These are phyloP conservation scores for Aureobasidium sp. DNA, from an alignment of 2,329 filamentous ascomycete species.

Conservation along the genomic window DNA sequence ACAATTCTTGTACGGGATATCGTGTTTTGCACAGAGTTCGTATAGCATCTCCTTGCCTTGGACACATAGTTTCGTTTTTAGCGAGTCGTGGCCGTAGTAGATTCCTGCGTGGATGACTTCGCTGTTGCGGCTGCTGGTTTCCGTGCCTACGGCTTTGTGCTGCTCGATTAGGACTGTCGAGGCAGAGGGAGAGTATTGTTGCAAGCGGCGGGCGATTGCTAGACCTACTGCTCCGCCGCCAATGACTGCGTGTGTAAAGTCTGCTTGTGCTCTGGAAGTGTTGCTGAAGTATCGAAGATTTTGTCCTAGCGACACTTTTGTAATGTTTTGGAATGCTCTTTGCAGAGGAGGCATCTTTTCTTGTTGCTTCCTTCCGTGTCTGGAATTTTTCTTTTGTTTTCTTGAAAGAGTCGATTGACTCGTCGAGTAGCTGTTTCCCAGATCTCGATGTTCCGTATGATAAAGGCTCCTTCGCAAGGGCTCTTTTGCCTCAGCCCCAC, in stretches of 20 bases:
- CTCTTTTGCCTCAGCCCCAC: background rate
- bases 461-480: background rate
- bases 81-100: conserved; percentile 69
- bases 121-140: conserved; percentile 85
- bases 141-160: conserved; percentile 67
- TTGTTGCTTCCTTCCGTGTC: background rate
- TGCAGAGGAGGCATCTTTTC: background rate
- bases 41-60: conserved; percentile 72
- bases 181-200: conserved; percentile 36
- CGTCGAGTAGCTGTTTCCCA: background rate
- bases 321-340: background rate
- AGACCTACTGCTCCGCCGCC: conserved; percentile 72
- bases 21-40: conserved; percentile 59
- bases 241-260: conserved; percentile 61
- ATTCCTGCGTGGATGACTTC: conserved; percentile 96
- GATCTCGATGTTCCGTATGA: background rate
- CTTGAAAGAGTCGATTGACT: too few relatives aligned
- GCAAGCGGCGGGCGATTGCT: conserved; percentile 67
- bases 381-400: too few relatives aligned
- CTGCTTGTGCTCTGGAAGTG: conserved; percentile 36
- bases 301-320: background rate
- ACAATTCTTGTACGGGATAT: conserved; percentile 64
- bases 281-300: conserved; percentile 36
- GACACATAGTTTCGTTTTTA: conserved; percentile 82
- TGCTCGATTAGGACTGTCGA: conserved; percentile 76